Evolutionary conservation across 225 moss, liverwort and hornwort species (phyloP), one percentile per base, ranked within the genome.

Genomic region (Straminergon stramineum): DNA sequence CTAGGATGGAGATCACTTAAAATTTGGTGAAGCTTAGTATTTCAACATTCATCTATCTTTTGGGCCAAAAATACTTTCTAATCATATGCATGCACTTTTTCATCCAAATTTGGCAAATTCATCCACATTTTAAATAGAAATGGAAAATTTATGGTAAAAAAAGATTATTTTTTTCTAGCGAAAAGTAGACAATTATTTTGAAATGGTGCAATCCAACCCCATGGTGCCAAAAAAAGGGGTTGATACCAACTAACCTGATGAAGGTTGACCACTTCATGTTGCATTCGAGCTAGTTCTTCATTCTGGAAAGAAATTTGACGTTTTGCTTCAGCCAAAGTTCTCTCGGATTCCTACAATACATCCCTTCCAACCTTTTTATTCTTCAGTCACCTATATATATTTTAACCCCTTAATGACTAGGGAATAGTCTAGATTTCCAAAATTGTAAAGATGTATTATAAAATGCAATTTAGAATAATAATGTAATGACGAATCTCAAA

Each of bases 301-400:
- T 79, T 79, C 13, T 87, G 74, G 62, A 60, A 56, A 48, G 75
- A 84, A 88, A 91, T 88, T 10, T 53, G 86, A 79, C 34, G 13
- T 83, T 88, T 73, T 75, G 91, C 85, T 64, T 87, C 62, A 9
- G 11, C 45, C 75, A 91, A 66, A 75, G 30, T 68, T 73, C 58
- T 89, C 75, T 89, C 19, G 2, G 58, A 88, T 74, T 82, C 89
- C 93, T 93, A 75, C 74, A 85, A 82, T 88, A 53, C 73, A 88
- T 20, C 52, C 73, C 74, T 78, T 88, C 64, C 85, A 82, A 75
- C 7, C 65, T 2, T 70, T 83, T 73, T 80, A 48, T 79, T 37
- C 2, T 84, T 87, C 43, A 87, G 34, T 70, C 68, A 85, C n/a
- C n/a, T 37, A 89, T 15, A 67, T 35, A 63, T 82, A 9, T 39